Percentiles rank a stretch among this genome's conserved stretches.
Conservation (phyloP, 1,284 basidiomycete genomes). For the Malassezia restricta region DNA sequence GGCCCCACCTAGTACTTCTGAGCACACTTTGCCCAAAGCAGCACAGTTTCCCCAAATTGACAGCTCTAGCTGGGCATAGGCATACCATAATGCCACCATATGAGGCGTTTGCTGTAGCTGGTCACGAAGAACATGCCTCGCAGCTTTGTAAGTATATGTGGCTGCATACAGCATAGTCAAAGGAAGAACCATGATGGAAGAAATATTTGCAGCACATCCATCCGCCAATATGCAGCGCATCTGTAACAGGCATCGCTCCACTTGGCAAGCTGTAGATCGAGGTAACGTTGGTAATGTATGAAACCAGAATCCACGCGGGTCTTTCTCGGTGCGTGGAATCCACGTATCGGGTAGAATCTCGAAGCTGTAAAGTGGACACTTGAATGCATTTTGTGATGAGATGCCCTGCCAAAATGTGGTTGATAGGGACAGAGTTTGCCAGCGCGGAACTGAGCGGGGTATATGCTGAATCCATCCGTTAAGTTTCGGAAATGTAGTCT, state of each 20-base stretch:
- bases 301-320: slow-evolving; percentile 10
- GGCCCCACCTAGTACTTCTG: neutral
- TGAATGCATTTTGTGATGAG: neutral
- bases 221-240: neutral
- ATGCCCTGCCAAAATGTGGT: neutral
- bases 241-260: neutral
- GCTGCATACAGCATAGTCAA: slow-evolving; percentile 4
- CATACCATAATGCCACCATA: slow-evolving; percentile 4
- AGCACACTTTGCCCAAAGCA: neutral
- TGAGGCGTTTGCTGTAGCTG: neutral
- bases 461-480: neutral
- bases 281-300: neutral
- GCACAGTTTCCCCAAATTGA: neutral
- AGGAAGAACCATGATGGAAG: neutral
- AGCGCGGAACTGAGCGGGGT: neutral
- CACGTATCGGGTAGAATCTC: neutral
- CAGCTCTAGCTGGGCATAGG: slow-evolving; percentile 10
- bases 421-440: neutral
- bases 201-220: neutral
- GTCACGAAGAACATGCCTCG: neutral
- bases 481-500: too few relatives aligned
- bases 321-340: neutral
- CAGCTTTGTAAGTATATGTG: neutral
- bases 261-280: neutral
- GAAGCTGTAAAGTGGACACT: neutral